These are phyloP conservation scores for Xylariaceae sp. DNA, from an alignment of 2,329 filamentous ascomycete species.

Conservation along the genomic window DNA sequence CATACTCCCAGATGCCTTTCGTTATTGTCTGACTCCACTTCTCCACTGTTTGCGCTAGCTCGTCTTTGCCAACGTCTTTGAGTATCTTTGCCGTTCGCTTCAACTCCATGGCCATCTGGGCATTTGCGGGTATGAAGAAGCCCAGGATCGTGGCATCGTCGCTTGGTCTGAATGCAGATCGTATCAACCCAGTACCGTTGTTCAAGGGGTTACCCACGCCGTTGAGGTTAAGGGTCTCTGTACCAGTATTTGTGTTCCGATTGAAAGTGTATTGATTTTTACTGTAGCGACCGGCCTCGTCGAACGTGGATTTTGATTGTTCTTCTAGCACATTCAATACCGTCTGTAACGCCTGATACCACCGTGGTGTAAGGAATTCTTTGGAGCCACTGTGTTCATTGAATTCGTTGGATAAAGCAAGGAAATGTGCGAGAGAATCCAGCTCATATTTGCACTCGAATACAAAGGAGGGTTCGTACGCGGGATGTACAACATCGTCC, in stretches of 20 bases:
- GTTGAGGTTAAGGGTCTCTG: slow-evolving; percentile 83
- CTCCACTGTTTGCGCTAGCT: slow-evolving; percentile 62
- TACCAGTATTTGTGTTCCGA: slow-evolving; percentile 78
- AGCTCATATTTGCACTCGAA: slow-evolving; percentile 99
- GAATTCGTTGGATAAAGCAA: slow-evolving; percentile 86
- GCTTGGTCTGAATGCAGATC: slow-evolving; percentile 91
- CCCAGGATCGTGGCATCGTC: slow-evolving; percentile 95
- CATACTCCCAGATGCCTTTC: slow-evolving; percentile 83
- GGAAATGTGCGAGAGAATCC: slow-evolving; percentile 91
- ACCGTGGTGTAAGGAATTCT: slow-evolving; percentile 79
- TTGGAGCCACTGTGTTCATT: slow-evolving; percentile 78
- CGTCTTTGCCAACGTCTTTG: slow-evolving; percentile 61
- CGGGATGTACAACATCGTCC: slow-evolving; percentile 82
- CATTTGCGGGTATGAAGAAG: slow-evolving; percentile 94
- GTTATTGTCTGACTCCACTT: slow-evolving; percentile 68
- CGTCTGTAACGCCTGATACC: slow-evolving; percentile 78
- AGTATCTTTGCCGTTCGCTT: slow-evolving; percentile 75
- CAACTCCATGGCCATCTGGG: slow-evolving; percentile 93
- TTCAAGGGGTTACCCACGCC: slow-evolving; percentile 94
- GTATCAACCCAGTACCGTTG: slow-evolving; percentile 80
- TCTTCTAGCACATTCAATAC: slow-evolving; percentile 76
- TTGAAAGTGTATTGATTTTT: slow-evolving; percentile 88
- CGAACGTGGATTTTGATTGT: slow-evolving; percentile 83
- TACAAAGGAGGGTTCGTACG: slow-evolving; percentile 82
- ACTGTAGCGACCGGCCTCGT: slow-evolving; percentile 68